A percentile compares a stretch with the other conserved stretches of the same genome.
Evolutionary conservation across 495 filamentous ascomycete species (phyloP).

Genomic region (Lentithecium fluviatile): DNA sequence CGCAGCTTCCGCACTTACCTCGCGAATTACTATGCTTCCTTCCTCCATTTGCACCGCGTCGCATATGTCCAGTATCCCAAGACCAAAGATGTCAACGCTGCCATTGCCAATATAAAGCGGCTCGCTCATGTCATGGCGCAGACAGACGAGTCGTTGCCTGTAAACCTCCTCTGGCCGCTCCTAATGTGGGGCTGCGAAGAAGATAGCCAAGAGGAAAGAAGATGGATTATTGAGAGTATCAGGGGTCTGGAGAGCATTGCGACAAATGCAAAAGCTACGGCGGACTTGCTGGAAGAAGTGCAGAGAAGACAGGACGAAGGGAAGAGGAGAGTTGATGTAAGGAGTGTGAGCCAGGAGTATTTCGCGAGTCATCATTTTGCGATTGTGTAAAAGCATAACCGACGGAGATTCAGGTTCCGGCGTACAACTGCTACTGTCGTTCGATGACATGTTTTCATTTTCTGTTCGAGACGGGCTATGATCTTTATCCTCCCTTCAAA

Average conservation of each 20-base stretch:
- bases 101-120: conserved; percentile 42
- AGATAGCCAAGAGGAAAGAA: conserved; percentile 41
- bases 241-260: conserved; percentile 45
- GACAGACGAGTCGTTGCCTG: conserved; percentile 41
- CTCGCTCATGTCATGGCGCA: conserved; percentile 41
- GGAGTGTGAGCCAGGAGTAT: conserved; percentile 30
- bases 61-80: conserved; percentile 47
- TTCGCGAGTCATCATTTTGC: conserved; percentile 44
- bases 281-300: conserved; percentile 47
- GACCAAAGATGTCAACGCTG: conserved; percentile 41
- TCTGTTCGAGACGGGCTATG: no score
- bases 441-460: no score
- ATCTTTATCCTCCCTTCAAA: no score
- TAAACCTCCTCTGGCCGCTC: conserved; percentile 48
- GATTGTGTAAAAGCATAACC: conserved; percentile 39
- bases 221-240: conserved; percentile 46
- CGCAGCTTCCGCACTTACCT: conserved; percentile 45
- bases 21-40: conserved; percentile 47
- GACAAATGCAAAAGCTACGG: conserved; percentile 46
- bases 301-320: conserved; percentile 44
- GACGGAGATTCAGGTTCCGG: no score
- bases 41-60: conserved; percentile 48
- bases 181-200: conserved; percentile 49
- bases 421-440: no score
- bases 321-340: conserved; percentile 46